A percentile compares a stretch with the other conserved stretches of the same genome.
These are phyloP conservation scores for Penicillium psychrofluorescens DNA, from an alignment of 495 filamentous ascomycete species.

Conservation along the genomic window DNA sequence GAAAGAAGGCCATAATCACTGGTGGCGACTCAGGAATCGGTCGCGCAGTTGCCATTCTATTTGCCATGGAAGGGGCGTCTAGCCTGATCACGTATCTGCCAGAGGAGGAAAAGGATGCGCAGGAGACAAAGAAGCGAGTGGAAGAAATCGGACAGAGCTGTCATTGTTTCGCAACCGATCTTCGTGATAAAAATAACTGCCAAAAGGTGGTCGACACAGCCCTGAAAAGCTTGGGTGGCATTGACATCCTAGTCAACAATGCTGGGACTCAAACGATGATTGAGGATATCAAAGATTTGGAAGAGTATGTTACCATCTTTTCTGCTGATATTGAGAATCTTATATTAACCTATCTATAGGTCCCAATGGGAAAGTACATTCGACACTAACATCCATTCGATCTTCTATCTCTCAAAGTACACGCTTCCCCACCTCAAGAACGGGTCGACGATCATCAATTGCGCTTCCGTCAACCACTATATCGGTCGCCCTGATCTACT, in stretches of 20 bases:
- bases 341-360: constrained; percentile 16
- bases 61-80: constrained; percentile 77
- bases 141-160: constrained; percentile 58
- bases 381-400: constrained; percentile 66
- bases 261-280: constrained; percentile 70
- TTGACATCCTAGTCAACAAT: constrained; percentile 80
- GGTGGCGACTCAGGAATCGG: constrained; percentile 82
- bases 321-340: neutral
- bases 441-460: constrained; percentile 75
- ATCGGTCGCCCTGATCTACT: constrained; percentile 74
- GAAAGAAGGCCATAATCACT: constrained; percentile 72
- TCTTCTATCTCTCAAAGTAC: constrained; percentile 73
- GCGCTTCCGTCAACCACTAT: constrained; percentile 74
- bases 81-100: constrained; percentile 68
- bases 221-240: constrained; percentile 52
- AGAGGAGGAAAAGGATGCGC: constrained; percentile 69
- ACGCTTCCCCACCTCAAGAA: constrained; percentile 63
- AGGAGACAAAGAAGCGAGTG: constrained; percentile 63
- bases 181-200: constrained; percentile 59
- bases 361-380: constrained; percentile 73
- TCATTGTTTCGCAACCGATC: constrained; percentile 51
- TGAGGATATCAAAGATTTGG: constrained; percentile 61
- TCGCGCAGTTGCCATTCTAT: constrained; percentile 69
- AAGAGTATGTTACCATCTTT: constrained; percentile 47
- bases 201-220: constrained; percentile 61